Conservation (phyloP, 164 flowering plant species). For the Magnolia officinalis region DNA sequence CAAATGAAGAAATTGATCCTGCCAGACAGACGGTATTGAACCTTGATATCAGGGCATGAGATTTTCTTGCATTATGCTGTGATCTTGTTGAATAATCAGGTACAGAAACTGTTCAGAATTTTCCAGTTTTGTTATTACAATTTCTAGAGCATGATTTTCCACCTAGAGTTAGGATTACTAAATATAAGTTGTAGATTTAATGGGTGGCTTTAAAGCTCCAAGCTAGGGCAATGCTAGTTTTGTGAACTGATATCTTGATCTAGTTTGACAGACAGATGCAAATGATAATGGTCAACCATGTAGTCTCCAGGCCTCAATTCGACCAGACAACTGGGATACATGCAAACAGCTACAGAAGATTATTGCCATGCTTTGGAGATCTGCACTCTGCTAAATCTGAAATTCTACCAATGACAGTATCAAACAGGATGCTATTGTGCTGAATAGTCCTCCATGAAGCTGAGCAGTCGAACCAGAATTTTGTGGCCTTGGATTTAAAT, state of each 20-base stretch:
- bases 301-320: not conserved
- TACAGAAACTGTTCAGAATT: not conserved
- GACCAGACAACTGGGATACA: not conserved
- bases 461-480: slow-evolving; percentile 14
- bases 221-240: not conserved
- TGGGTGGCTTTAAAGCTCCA: not conserved
- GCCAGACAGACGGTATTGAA: not conserved
- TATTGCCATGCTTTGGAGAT: not conserved
- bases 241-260: not conserved
- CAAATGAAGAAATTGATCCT: not conserved
- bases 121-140: not conserved
- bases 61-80: not conserved
- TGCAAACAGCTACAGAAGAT: not conserved
- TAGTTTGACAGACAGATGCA: slow-evolving; percentile 2
- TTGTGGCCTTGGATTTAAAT: not conserved
- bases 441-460: slow-evolving; percentile 9
- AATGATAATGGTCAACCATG: not conserved
- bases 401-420: slow-evolving; percentile 9
- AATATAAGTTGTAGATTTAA: not conserved
- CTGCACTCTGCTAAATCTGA: slow-evolving; percentile 1
- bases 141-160: not conserved
- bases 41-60: not conserved
- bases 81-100: not conserved
- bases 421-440: slow-evolving; percentile 6
- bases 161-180: not conserved